Conservation (phyloP, 139 green algal genomes). For the Picochlorum sp. region DNA sequence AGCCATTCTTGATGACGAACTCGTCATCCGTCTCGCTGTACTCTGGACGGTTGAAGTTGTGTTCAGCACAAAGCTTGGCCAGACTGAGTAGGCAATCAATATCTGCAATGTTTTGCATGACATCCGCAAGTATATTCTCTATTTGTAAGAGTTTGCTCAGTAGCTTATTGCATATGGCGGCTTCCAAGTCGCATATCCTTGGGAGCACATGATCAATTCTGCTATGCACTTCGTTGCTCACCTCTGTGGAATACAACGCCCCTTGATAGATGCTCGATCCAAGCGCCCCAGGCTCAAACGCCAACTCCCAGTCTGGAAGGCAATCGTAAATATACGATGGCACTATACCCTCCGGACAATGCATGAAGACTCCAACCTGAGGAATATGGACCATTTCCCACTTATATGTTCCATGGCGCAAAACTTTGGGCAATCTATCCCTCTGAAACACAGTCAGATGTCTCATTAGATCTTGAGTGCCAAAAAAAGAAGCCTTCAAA, state of each 20-base stretch:
- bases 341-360: constrained; percentile 37
- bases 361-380: constrained; percentile 54
- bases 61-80: constrained; percentile 44
- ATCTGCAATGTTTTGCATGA: constrained; percentile 40
- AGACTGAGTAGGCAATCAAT: constrained; percentile 72
- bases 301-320: constrained; percentile 61
- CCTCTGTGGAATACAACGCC: constrained; percentile 56
- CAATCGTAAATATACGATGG: constrained; percentile 50
- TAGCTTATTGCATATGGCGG: constrained; percentile 6
- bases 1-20: constrained; percentile 54
- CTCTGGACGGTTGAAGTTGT: constrained; percentile 39
- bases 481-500: constrained; percentile 46
- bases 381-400: constrained; percentile 76
- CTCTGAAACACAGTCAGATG: constrained; percentile 54
- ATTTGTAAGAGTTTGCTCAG: neutral
- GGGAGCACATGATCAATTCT: constrained; percentile 69
- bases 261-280: constrained; percentile 4
- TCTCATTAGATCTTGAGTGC: constrained; percentile 58
- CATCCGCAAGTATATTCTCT: neutral
- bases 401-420: constrained; percentile 29
- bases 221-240: constrained; percentile 45
- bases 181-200: constrained; percentile 75
- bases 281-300: constrained; percentile 29
- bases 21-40: constrained; percentile 43
- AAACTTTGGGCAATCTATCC: constrained; percentile 41